Conservation (phyloP, 441 rosid species). For the Erysimum cheiri region DNA sequence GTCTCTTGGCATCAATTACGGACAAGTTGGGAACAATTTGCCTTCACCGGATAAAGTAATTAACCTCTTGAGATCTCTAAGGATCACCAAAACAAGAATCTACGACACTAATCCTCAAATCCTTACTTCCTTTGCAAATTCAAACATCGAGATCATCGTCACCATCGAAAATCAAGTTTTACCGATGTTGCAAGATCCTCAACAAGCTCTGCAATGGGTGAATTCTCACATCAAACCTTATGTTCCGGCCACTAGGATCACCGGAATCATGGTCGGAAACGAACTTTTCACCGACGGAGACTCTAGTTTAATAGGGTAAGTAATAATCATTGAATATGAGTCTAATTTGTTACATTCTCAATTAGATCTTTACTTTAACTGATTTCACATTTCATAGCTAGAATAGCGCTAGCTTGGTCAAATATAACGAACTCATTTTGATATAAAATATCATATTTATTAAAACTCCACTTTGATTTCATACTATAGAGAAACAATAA, state of each 20-base stretch:
- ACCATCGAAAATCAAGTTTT: conserved; percentile 68
- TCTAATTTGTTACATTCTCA: neutral
- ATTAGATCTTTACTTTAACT: neutral
- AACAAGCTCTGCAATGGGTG: conserved; percentile 74
- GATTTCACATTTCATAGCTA: neutral
- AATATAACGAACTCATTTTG: neutral
- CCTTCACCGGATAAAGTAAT: conserved; percentile 66
- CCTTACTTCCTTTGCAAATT: conserved; percentile 58
- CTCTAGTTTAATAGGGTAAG: conserved; percentile 46
- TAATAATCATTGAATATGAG: neutral
- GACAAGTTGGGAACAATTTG: conserved; percentile 68
- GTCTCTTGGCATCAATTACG: conserved; percentile 74
- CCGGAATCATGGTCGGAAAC: conserved; percentile 69
- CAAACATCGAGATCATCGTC: conserved; percentile 62
- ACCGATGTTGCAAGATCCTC: conserved; percentile 53
- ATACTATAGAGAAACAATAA: neutral
- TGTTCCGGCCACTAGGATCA: conserved; percentile 63
- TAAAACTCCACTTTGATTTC: neutral
- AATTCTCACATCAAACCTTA: conserved; percentile 61
- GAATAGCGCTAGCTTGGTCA: neutral
- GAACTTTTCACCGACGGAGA: conserved; percentile 60
- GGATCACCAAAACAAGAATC: conserved; percentile 66
- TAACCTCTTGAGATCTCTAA: conserved; percentile 54
- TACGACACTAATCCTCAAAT: conserved; percentile 72
- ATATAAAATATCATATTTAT: neutral